A percentile compares a stretch with the other conserved stretches of the same genome.
Evolutionary conservation across 352 stramenopile genomes (phyloP).

Genomic region (Phytophthora nicotianae): DNA sequence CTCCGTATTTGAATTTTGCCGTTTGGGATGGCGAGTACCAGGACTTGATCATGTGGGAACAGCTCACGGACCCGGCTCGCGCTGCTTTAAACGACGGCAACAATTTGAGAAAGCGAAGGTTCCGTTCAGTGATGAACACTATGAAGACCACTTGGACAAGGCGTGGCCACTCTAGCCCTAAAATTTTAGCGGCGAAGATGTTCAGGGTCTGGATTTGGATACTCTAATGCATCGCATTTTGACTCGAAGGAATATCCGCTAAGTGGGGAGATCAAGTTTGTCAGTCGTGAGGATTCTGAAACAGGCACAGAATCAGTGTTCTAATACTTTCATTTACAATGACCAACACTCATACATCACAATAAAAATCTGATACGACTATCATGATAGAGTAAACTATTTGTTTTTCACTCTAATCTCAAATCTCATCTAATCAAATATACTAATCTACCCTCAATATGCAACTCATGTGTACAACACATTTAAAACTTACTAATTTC

Average conservation of each 20-base stretch:
- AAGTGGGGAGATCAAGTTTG: no score
- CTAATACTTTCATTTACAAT: no score
- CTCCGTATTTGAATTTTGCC: not conserved
- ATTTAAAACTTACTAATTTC: not conserved
- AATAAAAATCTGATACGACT: no score
- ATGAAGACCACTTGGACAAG: not conserved
- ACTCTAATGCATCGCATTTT: no score
- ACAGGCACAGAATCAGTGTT: no score
- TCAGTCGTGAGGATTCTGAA: no score
- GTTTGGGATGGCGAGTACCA: constrained; percentile 1
- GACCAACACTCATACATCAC: no score
- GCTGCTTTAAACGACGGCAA: constrained; percentile 1
- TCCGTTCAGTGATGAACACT: constrained; percentile 8
- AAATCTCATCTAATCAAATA: constrained; percentile 1
- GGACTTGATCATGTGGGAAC: constrained; percentile 20
- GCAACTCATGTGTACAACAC: not conserved
- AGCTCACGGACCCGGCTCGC: constrained; percentile 11
- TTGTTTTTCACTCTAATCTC: not conserved
- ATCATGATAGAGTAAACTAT: no score
- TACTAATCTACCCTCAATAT: not conserved
- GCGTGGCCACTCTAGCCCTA: constrained; percentile 4
- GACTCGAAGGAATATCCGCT: no score
- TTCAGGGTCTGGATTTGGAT: no score
- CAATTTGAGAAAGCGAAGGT: constrained; percentile 2
- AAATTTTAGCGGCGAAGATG: no score